A percentile compares a stretch with the other conserved stretches of the same genome.
Evolutionary conservation across 768 basidiomycete genomes (phyloP).

Genomic region (Panus rudis): DNA sequence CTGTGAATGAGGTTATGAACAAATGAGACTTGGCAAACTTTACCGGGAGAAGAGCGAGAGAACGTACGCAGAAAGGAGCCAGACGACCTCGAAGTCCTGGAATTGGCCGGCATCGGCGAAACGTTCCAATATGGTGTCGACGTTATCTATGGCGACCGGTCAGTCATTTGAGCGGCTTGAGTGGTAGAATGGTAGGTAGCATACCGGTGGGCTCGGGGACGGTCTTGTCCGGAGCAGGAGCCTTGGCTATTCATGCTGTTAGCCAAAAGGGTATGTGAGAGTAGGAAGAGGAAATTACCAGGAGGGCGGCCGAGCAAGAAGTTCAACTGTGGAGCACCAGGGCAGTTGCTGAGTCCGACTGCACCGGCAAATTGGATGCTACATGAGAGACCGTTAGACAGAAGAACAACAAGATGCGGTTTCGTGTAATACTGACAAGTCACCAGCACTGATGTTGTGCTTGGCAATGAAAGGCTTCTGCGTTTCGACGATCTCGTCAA

Average conservation of each 20-base stretch:
- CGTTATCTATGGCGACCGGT: constrained; percentile 8
- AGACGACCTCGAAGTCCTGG: constrained; percentile 16
- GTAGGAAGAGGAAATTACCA: not conserved
- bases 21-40: constrained; percentile 9
- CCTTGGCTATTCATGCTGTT: constrained; percentile 1
- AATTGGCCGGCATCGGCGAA: constrained; percentile 18
- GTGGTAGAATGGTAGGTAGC: not conserved
- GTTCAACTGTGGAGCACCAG: constrained; percentile 18
- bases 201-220: constrained; percentile 8
- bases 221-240: constrained; percentile 12
- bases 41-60: constrained; percentile 17
- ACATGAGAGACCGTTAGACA: constrained; percentile 2
- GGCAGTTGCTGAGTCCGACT: constrained; percentile 15
- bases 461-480: constrained; percentile 14
- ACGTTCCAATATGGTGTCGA: constrained; percentile 15
- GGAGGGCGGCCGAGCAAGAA: constrained; percentile 10
- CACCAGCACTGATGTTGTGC: constrained; percentile 14
- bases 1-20: not conserved
- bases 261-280: not conserved
- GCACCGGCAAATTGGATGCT: constrained; percentile 17
- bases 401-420: not conserved
- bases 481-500: constrained; percentile 18
- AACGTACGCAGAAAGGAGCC: constrained; percentile 19
- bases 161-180: constrained; percentile 1
- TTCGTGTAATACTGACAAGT: constrained; percentile 4